A percentile compares a stretch with the other conserved stretches of the same genome.
Evolutionary conservation across 306 rosid species (phyloP).

Genomic region (Castanea sativa): DNA sequence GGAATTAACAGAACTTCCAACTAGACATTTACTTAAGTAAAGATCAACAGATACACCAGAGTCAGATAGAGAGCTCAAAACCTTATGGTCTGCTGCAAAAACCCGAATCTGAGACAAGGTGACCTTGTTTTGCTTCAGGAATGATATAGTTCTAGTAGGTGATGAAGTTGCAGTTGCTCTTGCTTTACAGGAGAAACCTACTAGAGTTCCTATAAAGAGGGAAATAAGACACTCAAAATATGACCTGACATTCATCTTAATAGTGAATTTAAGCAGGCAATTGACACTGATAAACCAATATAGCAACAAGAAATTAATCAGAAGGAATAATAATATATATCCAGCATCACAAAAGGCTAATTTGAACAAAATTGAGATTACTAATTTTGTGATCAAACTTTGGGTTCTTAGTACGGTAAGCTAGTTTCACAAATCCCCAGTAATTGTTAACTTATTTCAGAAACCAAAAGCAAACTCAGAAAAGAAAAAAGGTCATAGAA

Average conservation of each 20-base stretch:
- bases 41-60: constrained; percentile 49
- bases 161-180: constrained; percentile 34
- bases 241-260: constrained; percentile 11
- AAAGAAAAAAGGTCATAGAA: not conserved
- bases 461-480: constrained; percentile 18
- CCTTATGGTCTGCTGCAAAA: constrained; percentile 35
- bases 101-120: constrained; percentile 41
- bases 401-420: too few species aligned
- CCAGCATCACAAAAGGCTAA: not conserved
- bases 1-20: constrained; percentile 30
- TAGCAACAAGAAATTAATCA: constrained; percentile 4
- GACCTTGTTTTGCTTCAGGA: constrained; percentile 42
- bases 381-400: not conserved
- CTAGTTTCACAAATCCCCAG: not conserved
- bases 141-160: constrained; percentile 25
- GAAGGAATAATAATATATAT: not conserved
- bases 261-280: not conserved
- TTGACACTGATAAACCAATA: not conserved
- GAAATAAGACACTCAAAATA: constrained; percentile 9
- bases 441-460: constrained; percentile 1
- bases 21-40: constrained; percentile 45
- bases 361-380: not conserved
- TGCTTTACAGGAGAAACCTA: constrained; percentile 49
- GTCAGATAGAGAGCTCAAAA: constrained; percentile 32
- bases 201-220: constrained; percentile 41